These are phyloP conservation scores for Erodium maritimum DNA, from an alignment of 345 rosid genomes.

Conservation along the genomic window DNA sequence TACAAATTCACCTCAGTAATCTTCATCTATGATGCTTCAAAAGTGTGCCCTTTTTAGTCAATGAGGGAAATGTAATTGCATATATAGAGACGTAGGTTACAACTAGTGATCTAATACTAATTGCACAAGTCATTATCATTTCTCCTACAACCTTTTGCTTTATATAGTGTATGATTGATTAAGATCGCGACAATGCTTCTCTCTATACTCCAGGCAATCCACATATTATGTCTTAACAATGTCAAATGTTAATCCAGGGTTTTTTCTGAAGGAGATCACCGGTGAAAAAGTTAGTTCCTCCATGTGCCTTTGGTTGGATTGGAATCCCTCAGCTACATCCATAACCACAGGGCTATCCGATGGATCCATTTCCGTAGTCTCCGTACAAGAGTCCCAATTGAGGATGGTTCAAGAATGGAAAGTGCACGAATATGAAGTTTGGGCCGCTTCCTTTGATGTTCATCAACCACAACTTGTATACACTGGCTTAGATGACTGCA, in stretches of 20 bases:
- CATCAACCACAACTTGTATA: conserved; percentile 60
- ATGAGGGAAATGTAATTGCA: not conserved
- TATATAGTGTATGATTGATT: not conserved
- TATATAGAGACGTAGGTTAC: too few species aligned
- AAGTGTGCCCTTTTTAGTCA: not conserved
- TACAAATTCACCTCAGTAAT: not conserved
- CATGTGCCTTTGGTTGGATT: conserved; percentile 80
- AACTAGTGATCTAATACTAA: too few species aligned
- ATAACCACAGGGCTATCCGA: conserved; percentile 57
- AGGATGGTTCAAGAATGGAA: conserved; percentile 57
- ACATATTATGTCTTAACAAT: not conserved
- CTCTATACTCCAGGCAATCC: too few species aligned
- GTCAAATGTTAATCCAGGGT: conserved; percentile 23
- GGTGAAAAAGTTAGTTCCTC: conserved; percentile 51
- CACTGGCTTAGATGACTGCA: conserved; percentile 88
- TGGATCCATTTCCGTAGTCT: conserved; percentile 53
- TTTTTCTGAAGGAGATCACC: conserved; percentile 28
- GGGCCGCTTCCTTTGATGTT: conserved; percentile 67
- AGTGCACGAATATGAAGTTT: conserved; percentile 73
- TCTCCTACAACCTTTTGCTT: too few species aligned
- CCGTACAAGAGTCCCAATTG: conserved; percentile 42
- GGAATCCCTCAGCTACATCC: conserved; percentile 53
- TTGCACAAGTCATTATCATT: too few species aligned
- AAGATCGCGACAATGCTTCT: not conserved
- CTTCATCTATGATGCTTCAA: not conserved